Evolutionary conservation across 2,329 filamentous ascomycete genomes (phyloP), one percentile per base, ranked within the genome.

Genomic region (Pseudogymnoascus destructans): DNA sequence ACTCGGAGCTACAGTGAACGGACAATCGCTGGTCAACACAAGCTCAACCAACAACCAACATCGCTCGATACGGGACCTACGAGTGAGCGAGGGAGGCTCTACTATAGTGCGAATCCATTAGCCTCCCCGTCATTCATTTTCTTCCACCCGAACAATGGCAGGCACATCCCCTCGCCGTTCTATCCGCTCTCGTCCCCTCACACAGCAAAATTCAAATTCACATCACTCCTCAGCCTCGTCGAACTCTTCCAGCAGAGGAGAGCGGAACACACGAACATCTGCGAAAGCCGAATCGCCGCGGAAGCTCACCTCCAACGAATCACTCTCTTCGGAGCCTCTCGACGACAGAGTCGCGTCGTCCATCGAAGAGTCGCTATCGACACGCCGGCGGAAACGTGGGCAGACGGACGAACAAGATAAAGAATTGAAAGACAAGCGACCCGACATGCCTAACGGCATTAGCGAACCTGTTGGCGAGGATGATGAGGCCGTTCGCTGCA

Each of bases 401-500:
- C 84, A 80, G 58, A 62, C 42, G n/a, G 68, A 70, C 9, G 68
- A 67, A 15, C 61, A 58, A 58, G 61, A 66, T n/a, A 69, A 66
- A 57, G 46, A 59, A 57, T 59, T 63, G 19, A 69, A 69, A 78
- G 79, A 78, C 88, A 69, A 84, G 77, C 64, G 70, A 70, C 59
- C 25, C 58, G 65, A 55, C 52, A 81, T 81, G 76, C 70, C 69
- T 42, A 82, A 85, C 70, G 86, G 85, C 63, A 79, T 78, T 60
- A 82, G 83, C 62, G 84, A 89, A 59, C 52, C 52, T 13, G 79
- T 86, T 55, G 80, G 76, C 25, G 87, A 87, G 68, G 89, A 96
- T 70, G 91, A 96, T 68, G 93, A 97, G 75, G 84, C 93, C 59
- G 95, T 95, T 68, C 84, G 93, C 65, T 98, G 93, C 74, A 85